These are phyloP conservation scores for apple (Malus domestica) DNA, from an alignment of 306 rosid genomes.

Conservation along the genomic window ASM211411v1 NC_041803.1:1634501-1635000, in stretches of 20 bases:
- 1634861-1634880: neutral
- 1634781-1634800: neutral
- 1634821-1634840: neutral
- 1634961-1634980: conserved; percentile 99
- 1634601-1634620: conserved; percentile 91
- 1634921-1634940: conserved; percentile 72
- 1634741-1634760: neutral
- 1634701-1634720: neutral
- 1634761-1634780: neutral
- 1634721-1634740: neutral
- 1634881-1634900: neutral
- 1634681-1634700: conserved; percentile 14
- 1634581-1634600: conserved; percentile 98
- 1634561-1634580: conserved; percentile 98
- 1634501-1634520: conserved; percentile 99
- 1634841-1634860: neutral
- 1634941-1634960: conserved; percentile 89
- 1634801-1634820: neutral
- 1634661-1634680: conserved; percentile 99
- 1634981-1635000: conserved; percentile 98
- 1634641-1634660: conserved; percentile 83
- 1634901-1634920: conserved; percentile 52
- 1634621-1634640: conserved; percentile 76
- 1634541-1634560: conserved; percentile 99
- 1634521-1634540: conserved; percentile 98